Conservation (phyloP, 805 yeast genomes). For the Candida ovalis region DNA sequence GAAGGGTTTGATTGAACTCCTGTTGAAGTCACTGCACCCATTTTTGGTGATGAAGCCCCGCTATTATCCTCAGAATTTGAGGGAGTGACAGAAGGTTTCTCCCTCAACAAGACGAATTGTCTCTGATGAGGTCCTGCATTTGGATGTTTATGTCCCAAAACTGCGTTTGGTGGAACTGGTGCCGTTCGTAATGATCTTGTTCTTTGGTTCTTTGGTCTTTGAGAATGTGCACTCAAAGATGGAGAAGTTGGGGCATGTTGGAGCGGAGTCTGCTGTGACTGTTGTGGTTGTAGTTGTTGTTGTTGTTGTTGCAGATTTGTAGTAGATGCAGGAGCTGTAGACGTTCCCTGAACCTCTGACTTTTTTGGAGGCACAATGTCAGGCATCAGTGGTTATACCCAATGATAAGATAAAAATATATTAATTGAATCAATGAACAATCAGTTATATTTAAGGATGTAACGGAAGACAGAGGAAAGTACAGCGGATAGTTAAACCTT, state of each 20-base stretch:
- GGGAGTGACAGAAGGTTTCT: conserved; percentile 11
- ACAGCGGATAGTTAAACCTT: no score
- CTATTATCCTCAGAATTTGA: conserved; percentile 4
- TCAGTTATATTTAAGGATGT: no score
- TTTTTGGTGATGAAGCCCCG: conserved; percentile 13
- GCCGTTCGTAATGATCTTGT: conserved; percentile 15
- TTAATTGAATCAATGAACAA: no score
- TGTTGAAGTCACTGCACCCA: conserved; percentile 6
- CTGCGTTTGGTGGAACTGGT: conserved; percentile 22
- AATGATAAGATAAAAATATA: no score
- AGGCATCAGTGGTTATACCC: background rate
- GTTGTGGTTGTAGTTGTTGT: conserved; percentile 18
- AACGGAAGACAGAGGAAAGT: no score
- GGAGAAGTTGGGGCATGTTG: conserved; percentile 3
- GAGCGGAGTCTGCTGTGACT: conserved; percentile 3
- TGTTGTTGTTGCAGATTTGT: conserved; percentile 8
- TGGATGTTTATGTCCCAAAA: conserved; percentile 14
- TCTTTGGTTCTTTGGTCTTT: conserved; percentile 9
- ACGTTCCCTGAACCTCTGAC: background rate
- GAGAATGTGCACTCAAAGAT: conserved; percentile 4
- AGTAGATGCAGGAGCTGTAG: background rate
- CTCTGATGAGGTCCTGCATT: conserved; percentile 28
- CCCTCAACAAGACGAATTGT: conserved; percentile 30
- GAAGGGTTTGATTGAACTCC: conserved; percentile 8
- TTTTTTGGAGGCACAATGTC: background rate